Evolutionary conservation across 1,139 yeast species (phyloP), one percentile per base, ranked within the genome.

Genomic region (Yamadazyma dendronema): DNA sequence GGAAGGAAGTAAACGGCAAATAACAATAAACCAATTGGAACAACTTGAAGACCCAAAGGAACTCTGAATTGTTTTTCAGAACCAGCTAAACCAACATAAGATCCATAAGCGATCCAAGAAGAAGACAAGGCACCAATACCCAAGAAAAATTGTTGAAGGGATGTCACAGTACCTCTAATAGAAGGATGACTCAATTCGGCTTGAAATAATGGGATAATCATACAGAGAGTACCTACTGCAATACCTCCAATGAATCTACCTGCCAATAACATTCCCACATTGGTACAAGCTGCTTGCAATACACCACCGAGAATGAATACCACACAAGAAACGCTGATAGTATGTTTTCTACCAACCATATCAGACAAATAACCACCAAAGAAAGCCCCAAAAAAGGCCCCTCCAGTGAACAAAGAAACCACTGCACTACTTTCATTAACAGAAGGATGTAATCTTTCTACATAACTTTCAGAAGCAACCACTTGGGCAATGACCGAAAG

Each of bases 1-100:
- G 85, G 84, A 17, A 79, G 64, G 40, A 71, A 62, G 31, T 60
- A 63, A 17, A 69, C 53, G 10, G 41, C 43, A 38, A 52, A 35
- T 34, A 47, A 39, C 35, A 53, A 47, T 7, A 53, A 17, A 2
- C 48, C 53, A 30, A 54, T 52, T 22, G 51, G 54, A 15, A 48
- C 44, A 4, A 47, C 53, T 38, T 53, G 58, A 33, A 53, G 40
- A 6, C 51, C 53, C 33, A 54, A 45, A 17, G 57, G 57, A 17
- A 53, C 33, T 39, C 55, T 47, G 33, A 53, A 52, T 30, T 50
- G 49, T 6, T 44, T 46, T 32, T 46, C 47, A 27, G 47, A 42
- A 10, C 53, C 56, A 10, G 38, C 42, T 15, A 44, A 40, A 15
- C 56, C 47, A 21, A 46, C 40, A 31, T 55, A 48, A 12, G 56